Evolutionary conservation across 1,284 basidiomycete genomes (phyloP), one percentile per base, ranked within the genome.

Genomic region (Apiotrichum laibachii): DNA sequence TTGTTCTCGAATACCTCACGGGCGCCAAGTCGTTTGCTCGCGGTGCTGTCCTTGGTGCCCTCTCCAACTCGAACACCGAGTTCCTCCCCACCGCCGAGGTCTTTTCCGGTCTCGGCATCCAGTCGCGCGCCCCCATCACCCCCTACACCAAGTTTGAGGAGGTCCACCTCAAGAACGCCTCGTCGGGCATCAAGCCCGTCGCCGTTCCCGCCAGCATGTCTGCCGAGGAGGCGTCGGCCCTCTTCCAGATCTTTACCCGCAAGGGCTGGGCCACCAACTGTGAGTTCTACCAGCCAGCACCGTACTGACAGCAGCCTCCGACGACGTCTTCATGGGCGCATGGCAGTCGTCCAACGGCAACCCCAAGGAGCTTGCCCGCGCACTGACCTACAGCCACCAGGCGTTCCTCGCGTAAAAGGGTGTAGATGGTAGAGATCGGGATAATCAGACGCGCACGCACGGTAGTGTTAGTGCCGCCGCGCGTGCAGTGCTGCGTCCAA

Each of bases 1-100:
- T 90, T 26, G 77, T 91, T 37, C 81, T 95, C 48, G 89, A 92
- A 60, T 91, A 85, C 63, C 84, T 88, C 0, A 83, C 85, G 13
- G 90, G 90, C 37, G 80, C 81, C 63, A 83, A 84, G 53, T 67
- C 78, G 18, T 87, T 94, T 59, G 88, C 60, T 1, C 54, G 61
- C 11, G 76, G 77, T 18, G 63, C 67, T 10, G 61, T 74, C 37
- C 43, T 80, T 49, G 65, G 74, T 47, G 60, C 79, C 3, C 55
- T 73, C 16, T 76, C 72, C 1, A 59, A 66, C 37, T 66, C 69
- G 13, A 60, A 66, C 21, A 67, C 72, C 18, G 52, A 59, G 21
- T 57, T 61, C 49, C 64, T 67, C 18, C 66, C 75, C 46, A 60
- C 69, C 10, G 46, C 66, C 13, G 53, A 67, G 3, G 52, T 77